Percentiles rank a stretch among this genome's conserved stretches.
Conservation (phyloP, 2,329 filamentous ascomycete species). For the Monosporascus cannonballus region DNA sequence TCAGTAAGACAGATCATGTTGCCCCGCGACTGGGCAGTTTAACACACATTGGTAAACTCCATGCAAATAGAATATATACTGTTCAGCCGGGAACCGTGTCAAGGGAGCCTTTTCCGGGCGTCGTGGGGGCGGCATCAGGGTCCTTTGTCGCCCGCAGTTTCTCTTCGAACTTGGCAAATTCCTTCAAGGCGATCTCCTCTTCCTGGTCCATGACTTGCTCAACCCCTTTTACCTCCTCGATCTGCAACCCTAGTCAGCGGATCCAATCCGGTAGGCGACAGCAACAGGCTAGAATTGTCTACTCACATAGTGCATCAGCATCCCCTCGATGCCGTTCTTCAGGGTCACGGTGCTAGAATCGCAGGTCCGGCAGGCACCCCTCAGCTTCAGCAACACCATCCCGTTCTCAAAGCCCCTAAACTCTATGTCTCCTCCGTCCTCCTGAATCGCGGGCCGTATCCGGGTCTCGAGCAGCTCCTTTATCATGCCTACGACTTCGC, state of each 20-base stretch:
- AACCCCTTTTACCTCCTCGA: constrained; percentile 92
- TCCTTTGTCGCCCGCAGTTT: constrained; percentile 56
- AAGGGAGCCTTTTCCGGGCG: constrained; percentile 31
- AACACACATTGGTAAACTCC: too few relatives aligned
- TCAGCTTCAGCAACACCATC: constrained; percentile 76
- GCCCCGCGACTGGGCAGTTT: neutral
- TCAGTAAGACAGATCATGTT: neutral
- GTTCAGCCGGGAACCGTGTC: constrained; percentile 31
- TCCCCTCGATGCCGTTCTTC: constrained; percentile 96
- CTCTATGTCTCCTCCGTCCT: constrained; percentile 96
- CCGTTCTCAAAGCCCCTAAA: constrained; percentile 85
- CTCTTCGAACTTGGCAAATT: constrained; percentile 95
- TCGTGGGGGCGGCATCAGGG: constrained; percentile 28
- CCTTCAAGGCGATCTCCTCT: constrained; percentile 77
- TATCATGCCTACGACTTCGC: constrained; percentile 96
- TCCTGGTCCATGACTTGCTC: constrained; percentile 87
- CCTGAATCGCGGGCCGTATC: constrained; percentile 91
- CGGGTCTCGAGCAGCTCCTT: constrained; percentile 94
- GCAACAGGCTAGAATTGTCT: neutral
- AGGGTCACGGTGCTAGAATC: constrained; percentile 95
- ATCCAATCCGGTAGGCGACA: neutral
- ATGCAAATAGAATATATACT: neutral
- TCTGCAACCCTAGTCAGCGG: constrained; percentile 48
- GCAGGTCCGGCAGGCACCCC: constrained; percentile 91
- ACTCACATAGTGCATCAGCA: constrained; percentile 94